Evolutionary conservation across 1,139 yeast species (phyloP).

Genomic region (Candida sojae): DNA sequence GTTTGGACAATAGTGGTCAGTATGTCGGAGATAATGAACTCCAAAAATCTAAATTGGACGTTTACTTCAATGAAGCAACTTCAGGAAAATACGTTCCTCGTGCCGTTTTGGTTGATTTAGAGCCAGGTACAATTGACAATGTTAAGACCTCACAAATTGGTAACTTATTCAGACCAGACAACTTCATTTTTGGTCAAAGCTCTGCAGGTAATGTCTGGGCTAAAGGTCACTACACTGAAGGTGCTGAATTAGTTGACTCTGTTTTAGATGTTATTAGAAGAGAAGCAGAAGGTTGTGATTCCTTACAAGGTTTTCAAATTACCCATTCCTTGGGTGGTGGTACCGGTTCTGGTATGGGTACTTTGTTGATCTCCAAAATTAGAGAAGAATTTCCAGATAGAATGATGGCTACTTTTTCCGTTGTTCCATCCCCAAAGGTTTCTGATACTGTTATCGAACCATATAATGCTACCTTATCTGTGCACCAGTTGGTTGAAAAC

Average conservation of each 20-base stretch:
- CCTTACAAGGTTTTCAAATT: conserved; percentile 92
- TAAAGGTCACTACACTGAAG: conserved; percentile 94
- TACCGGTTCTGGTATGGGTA: conserved; percentile 97
- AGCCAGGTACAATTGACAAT: conserved; percentile 89
- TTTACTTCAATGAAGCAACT: conserved; percentile 60
- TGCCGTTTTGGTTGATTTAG: conserved; percentile 88
- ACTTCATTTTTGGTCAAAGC: conserved; percentile 83
- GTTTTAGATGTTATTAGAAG: conserved; percentile 88
- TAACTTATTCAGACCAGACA: conserved; percentile 86
- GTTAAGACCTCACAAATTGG: conserved; percentile 79
- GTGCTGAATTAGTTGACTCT: conserved; percentile 88
- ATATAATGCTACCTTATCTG: conserved; percentile 88
- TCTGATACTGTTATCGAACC: conserved; percentile 95
- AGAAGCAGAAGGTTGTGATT: conserved; percentile 91
- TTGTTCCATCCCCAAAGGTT: conserved; percentile 87
- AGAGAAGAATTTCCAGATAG: conserved; percentile 91
- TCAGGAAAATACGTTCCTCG: conserved; percentile 91
- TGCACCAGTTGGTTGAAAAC: conserved; percentile 87
- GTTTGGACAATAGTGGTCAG: conserved; percentile 82
- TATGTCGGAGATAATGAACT: conserved; percentile 69
- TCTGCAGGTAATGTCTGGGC: conserved; percentile 98
- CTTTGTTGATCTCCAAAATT: conserved; percentile 74
- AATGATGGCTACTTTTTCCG: conserved; percentile 95
- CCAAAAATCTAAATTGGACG: conserved; percentile 59
- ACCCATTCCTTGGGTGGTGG: conserved; percentile 96